Evolutionary conservation across 2,329 filamentous ascomycete genomes (phyloP).

Genomic region (Neurospora crassa): DNA sequence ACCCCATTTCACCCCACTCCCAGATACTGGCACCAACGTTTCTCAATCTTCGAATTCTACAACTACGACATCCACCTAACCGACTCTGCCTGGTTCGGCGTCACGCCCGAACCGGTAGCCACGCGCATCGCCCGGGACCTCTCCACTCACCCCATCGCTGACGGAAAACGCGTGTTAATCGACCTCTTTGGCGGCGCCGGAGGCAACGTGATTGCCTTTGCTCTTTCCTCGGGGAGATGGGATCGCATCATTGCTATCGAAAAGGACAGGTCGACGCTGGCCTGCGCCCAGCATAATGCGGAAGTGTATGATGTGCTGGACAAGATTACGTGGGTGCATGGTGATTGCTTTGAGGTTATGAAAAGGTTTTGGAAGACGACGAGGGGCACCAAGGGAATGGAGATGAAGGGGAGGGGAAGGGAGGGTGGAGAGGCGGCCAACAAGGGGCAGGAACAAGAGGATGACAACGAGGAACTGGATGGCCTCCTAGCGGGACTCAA

Average conservation of each 20-base stretch:
- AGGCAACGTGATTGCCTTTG: slow-evolving; percentile 93
- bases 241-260: slow-evolving; percentile 81
- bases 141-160: slow-evolving; percentile 38
- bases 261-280: slow-evolving; percentile 67
- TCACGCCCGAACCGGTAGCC: slow-evolving; percentile 88
- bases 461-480: neutral
- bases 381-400: neutral
- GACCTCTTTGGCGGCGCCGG: slow-evolving; percentile 89
- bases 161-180: slow-evolving; percentile 57
- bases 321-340: slow-evolving; percentile 75
- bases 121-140: slow-evolving; percentile 69
- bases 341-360: slow-evolving; percentile 75
- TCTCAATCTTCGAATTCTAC: slow-evolving; percentile 80
- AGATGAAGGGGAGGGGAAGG: too few species aligned
- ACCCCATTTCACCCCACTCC: too few species aligned
- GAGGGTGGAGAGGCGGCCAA: too few species aligned
- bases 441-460: neutral
- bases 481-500: neutral
- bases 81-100: slow-evolving; percentile 90
- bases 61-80: slow-evolving; percentile 86
- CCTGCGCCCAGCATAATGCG: slow-evolving; percentile 89
- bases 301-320: slow-evolving; percentile 69
- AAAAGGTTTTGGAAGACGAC: slow-evolving; percentile 3
- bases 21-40: slow-evolving; percentile 85
- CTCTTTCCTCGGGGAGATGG: slow-evolving; percentile 65